Evolutionary conservation across 495 filamentous ascomycete species (phyloP), one percentile per base, ranked within the genome.

Genomic region (Thermothielavioides terrestris): DNA sequence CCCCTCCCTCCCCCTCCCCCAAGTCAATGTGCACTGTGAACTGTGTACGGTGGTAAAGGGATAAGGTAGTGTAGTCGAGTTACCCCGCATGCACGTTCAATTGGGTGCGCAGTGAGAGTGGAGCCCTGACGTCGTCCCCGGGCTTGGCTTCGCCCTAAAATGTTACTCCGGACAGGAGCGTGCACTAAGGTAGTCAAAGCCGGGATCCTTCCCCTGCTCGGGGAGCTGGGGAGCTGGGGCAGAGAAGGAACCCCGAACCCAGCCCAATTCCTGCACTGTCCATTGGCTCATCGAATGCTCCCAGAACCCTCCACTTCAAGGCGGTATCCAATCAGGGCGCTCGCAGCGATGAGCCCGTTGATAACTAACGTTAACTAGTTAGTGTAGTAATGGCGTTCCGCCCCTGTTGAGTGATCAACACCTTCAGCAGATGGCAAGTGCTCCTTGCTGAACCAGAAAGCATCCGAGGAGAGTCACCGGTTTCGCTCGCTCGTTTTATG

Each of bases 11-110:
- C n/a, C n/a, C n/a, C n/a, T n/a, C n/a, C n/a, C n/a, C n/a, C n/a
- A n/a, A n/a, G n/a, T n/a, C n/a, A n/a, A n/a, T n/a, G n/a, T n/a
- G n/a, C n/a, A n/a, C n/a, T n/a, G n/a, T n/a, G n/a, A n/a, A n/a
- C n/a, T n/a, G n/a, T n/a, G n/a, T n/a, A n/a, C n/a, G n/a, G n/a
- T n/a, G n/a, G n/a, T n/a, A n/a, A n/a, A n/a, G n/a, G n/a, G n/a
- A n/a, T n/a, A n/a, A n/a, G n/a, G n/a, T n/a, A n/a, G n/a, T n/a
- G n/a, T 34, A 35, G 10, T 49, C 17, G 15, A 31, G 25, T 46
- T 62, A 62, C 59, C 59, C 59, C 59, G 59, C 59, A 59, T 54
- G 55, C 48, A n/a, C 37, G 40, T 49, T 52, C 41, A 41, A 56
- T 53, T 48, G 47, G 49, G 34, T 37, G 26, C 17, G 42, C 34